phyloP scores from a whole-genome alignment of 306 rosid genomes.

The Delonix regia region DNA sequence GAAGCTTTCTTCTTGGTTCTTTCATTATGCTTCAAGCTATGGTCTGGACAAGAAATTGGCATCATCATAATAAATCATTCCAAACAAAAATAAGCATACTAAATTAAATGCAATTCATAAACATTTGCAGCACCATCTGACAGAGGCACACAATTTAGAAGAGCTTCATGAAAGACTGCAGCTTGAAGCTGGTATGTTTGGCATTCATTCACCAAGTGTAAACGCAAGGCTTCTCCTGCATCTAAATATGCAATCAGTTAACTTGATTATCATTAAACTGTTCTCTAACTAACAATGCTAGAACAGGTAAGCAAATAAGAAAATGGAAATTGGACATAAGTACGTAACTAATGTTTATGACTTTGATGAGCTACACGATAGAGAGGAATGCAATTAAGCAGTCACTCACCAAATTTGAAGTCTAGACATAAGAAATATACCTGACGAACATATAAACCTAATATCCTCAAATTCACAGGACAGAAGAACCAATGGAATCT shows the following conservation, averaged over 20 bases:
- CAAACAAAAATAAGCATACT: slow-evolving; percentile 15
- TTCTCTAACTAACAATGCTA: not conserved
- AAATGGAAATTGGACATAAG: slow-evolving; percentile 8
- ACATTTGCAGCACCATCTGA: slow-evolving; percentile 53
- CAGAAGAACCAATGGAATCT: slow-evolving; percentile 84
- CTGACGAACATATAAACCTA: slow-evolving; percentile 78
- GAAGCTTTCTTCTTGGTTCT: slow-evolving; percentile 65
- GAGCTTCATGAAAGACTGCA: slow-evolving; percentile 80
- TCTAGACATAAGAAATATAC: slow-evolving; percentile 52
- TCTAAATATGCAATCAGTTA: slow-evolving; percentile 48
- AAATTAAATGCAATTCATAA: slow-evolving; percentile 17
- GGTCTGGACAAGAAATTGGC: slow-evolving; percentile 52
- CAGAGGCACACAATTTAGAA: slow-evolving; percentile 56
- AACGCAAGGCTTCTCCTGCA: slow-evolving; percentile 58
- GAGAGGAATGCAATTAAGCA: slow-evolving; percentile 15
- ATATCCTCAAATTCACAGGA: slow-evolving; percentile 86
- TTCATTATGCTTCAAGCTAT: slow-evolving; percentile 39
- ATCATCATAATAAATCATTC: slow-evolving; percentile 26
- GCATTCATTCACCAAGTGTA: slow-evolving; percentile 70
- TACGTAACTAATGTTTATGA: slow-evolving; percentile 15
- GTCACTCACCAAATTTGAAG: not conserved
- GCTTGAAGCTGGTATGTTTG: slow-evolving; percentile 75
- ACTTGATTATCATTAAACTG: slow-evolving; percentile 22
- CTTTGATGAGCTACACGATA: not conserved
- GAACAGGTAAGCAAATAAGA: slow-evolving; percentile 16